phyloP scores from a whole-genome alignment of 768 basidiomycete species.

The Leccinum variicolor region DNA sequence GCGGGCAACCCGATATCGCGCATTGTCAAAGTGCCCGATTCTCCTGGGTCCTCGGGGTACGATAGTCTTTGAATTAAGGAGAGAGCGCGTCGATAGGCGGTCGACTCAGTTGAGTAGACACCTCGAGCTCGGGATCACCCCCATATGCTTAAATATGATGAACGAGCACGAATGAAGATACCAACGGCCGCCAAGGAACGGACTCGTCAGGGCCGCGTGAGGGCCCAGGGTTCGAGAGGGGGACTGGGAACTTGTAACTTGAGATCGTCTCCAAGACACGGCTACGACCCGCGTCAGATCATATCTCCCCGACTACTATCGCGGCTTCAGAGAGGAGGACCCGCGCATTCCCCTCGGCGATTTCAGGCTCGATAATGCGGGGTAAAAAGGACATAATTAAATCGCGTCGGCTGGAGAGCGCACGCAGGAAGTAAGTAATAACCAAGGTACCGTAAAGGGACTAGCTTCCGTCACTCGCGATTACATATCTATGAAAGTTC shows the following conservation, averaged over 20 bases:
- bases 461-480: not conserved
- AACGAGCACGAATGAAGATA: not conserved
- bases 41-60: slow-evolving; percentile 20
- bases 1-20: slow-evolving; percentile 44
- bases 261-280: not conserved
- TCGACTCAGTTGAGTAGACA: slow-evolving; percentile 6
- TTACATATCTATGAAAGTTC: not conserved
- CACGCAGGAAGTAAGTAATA: not conserved
- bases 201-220: not conserved
- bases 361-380: not conserved
- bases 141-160: not conserved
- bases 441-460: not conserved
- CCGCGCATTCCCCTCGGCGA: not conserved
- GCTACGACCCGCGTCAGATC: not conserved
- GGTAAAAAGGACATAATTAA: not conserved
- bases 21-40: slow-evolving; percentile 52
- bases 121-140: not conserved
- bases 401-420: not conserved
- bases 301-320: not conserved
- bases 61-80: not conserved
- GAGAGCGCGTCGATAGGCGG: not conserved
- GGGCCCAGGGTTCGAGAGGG: no score
- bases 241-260: not conserved
- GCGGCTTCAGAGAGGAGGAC: not conserved
- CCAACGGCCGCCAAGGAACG: not conserved